These are phyloP conservation scores for Lobosporangium transversale DNA, from an alignment of 192 early-diverging fungal species.

Conservation along the genomic window DNA sequence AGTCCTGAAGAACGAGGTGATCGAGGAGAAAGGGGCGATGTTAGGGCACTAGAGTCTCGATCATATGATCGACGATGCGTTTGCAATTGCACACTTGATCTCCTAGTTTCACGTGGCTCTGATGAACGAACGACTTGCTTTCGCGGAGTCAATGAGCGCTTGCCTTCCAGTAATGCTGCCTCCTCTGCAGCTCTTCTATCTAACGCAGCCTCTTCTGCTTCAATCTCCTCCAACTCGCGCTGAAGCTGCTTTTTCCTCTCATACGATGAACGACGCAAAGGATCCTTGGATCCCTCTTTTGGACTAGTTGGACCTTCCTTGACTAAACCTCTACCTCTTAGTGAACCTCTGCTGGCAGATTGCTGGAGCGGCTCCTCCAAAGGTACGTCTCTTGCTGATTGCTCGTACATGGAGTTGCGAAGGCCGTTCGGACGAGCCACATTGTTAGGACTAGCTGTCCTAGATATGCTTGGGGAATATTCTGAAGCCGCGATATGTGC, in stretches of 20 bases:
- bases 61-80: conserved; percentile 11
- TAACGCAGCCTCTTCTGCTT: conserved; percentile 5
- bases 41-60: conserved; percentile 9
- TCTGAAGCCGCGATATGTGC: not conserved
- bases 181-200: not conserved
- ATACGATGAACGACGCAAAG: conserved; percentile 22
- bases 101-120: conserved; percentile 10
- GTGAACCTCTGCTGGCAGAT: not conserved
- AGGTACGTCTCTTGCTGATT: not conserved
- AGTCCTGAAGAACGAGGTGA: conserved; percentile 27
- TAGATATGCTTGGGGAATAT: not conserved
- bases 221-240: conserved; percentile 30
- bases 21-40: conserved; percentile 32
- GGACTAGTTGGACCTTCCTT: not conserved
- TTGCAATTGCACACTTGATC: conserved; percentile 1
- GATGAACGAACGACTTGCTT: conserved; percentile 20
- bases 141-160: not conserved
- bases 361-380: conserved; percentile 7
- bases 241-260: conserved; percentile 39
- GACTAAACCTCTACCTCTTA: not conserved
- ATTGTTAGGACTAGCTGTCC: conserved; percentile 8
- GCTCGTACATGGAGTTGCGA: conserved; percentile 18
- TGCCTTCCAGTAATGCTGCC: not conserved
- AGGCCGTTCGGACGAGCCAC: conserved; percentile 2
- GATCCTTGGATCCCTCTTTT: conserved; percentile 12